These are phyloP conservation scores for Verbascum thapsus DNA, from an alignment of 257 asterid genomes.

Conservation along the genomic window DNA sequence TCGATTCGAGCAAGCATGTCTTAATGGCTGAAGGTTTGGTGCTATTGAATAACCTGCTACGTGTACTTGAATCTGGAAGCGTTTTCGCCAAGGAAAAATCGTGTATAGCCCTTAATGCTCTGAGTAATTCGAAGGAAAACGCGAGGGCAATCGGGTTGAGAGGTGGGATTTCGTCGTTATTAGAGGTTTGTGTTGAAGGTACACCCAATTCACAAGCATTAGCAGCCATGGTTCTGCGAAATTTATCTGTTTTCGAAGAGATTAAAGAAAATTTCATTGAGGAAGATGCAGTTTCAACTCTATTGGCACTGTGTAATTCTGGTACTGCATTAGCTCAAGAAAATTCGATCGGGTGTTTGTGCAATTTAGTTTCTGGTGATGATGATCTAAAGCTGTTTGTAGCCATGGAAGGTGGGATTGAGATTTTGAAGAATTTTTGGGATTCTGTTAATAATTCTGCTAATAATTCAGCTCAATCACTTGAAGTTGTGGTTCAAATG, in stretches of 20 bases:
- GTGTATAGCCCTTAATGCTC: slow-evolving; percentile 59
- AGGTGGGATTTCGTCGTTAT: slow-evolving; percentile 81
- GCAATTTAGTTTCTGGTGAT: slow-evolving; percentile 55
- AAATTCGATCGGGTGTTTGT: slow-evolving; percentile 75
- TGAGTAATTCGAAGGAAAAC: slow-evolving; percentile 78
- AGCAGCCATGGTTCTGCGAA: slow-evolving; percentile 73
- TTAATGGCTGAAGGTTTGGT: slow-evolving; percentile 69
- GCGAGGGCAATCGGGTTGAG: slow-evolving; percentile 88
- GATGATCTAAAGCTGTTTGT: slow-evolving; percentile 57
- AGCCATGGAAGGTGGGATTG: slow-evolving; percentile 75
- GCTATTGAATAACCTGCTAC: slow-evolving; percentile 58
- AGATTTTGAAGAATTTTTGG: slow-evolving; percentile 65
- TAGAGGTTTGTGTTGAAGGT: slow-evolving; percentile 75
- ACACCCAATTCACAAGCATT: slow-evolving; percentile 86
- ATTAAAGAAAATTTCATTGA: slow-evolving; percentile 67
- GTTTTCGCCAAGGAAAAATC: slow-evolving; percentile 79
- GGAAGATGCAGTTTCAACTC: slow-evolving; percentile 40
- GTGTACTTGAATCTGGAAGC: slow-evolving; percentile 87
- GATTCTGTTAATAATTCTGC: slow-evolving; percentile 64
- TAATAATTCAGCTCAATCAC: slow-evolving; percentile 39
- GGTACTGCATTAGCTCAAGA: slow-evolving; percentile 80
- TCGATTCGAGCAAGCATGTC: slow-evolving; percentile 65
- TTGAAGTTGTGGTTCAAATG: slow-evolving; percentile 67
- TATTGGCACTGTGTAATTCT: slow-evolving; percentile 60
- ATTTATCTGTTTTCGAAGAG: slow-evolving; percentile 57